Base-by-base conservation (phyloP, 495 filamentous ascomycete species). In the Pyrenula aspistea region DNA sequence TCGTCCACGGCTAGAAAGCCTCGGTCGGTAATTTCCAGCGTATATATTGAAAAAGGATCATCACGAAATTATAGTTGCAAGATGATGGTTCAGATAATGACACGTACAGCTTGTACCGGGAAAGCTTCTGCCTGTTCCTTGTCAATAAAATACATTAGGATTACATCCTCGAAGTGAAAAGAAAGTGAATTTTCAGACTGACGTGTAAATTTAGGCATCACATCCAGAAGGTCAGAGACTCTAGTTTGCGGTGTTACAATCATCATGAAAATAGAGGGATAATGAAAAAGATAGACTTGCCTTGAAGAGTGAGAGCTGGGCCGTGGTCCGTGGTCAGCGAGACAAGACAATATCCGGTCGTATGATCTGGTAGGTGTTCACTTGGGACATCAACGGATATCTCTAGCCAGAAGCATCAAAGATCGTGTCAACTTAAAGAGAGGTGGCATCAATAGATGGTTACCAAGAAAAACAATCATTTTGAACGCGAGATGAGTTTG, bases 21-120 rank as follows among this genome's bases (percentile, higher is more conserved):
- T 97, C 88, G 83, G 92, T 86, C 92, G 92, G 92, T 97, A 97
- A 97, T 96, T 97, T 95, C 91, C 91, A 95, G 88, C 88, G 88
- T 94, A 91, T 88, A 82, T 79, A 67, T 75, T 82, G 84, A 77
- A 75, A 83, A 77, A 77, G 75, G 80, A 79, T 89, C 89, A 94
- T 96, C 91, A 91, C 83, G 62, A 66, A 50, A 61, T 51, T 56
- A 36, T 42, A 53, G 10, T 54, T 10, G 23, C 31, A n/a, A 25
- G 31, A 22, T 53, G 24, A 60, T 21, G 50, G 36, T 49, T 20
- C 49, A 53, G 47, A 55, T 53, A 53, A 21, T 23, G 36, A 20
- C 51, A 49, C 59, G 53, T 47, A 47, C 24, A 55, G 54, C 49
- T 50, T 50, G 61, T 22, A 57, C 22, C 1, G 10, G n/a, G 22